phyloP scores from a whole-genome alignment of 2,329 filamentous ascomycete species.

The Sporothrix brasiliensis region DNA sequence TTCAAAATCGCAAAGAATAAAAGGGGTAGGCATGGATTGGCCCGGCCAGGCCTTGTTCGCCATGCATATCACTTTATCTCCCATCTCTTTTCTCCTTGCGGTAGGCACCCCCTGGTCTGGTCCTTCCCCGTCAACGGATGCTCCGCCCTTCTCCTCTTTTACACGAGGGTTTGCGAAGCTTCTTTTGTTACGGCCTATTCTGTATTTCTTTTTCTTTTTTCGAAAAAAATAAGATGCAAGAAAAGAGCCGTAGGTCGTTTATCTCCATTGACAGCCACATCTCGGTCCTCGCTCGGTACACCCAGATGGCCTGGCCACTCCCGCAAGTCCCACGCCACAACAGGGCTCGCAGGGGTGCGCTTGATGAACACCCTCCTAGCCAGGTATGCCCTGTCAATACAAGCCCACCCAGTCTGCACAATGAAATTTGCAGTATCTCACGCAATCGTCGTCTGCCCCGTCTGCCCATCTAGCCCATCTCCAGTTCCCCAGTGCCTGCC shows the following conservation, averaged over 20 bases:
- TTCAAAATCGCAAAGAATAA: background rate
- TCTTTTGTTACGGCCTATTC: background rate
- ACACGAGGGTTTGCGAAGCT: background rate
- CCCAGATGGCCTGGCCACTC: background rate
- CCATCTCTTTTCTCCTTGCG: background rate
- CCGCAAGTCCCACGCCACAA: constrained; percentile 13
- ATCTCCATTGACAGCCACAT: background rate
- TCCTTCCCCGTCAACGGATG: background rate
- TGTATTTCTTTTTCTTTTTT: background rate
- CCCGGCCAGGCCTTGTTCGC: background rate
- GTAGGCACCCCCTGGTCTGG: constrained; percentile 6
- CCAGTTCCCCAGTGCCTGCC: constrained; percentile 18
- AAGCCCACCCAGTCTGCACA: constrained; percentile 12
- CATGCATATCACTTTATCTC: constrained; percentile 5
- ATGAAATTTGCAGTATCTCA: constrained; percentile 18
- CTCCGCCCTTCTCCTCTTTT: background rate
- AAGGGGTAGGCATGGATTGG: background rate
- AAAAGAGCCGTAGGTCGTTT: too few relatives aligned
- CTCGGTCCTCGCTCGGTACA: background rate
- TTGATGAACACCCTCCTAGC: background rate
- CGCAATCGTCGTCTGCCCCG: background rate
- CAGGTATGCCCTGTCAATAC: constrained; percentile 6
- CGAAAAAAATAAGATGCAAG: background rate
- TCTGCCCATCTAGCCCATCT: background rate
- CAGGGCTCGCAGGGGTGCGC: background rate